These are phyloP conservation scores for Candida dendrica DNA, from an alignment of 805 yeast genomes.

Conservation along the genomic window DNA sequence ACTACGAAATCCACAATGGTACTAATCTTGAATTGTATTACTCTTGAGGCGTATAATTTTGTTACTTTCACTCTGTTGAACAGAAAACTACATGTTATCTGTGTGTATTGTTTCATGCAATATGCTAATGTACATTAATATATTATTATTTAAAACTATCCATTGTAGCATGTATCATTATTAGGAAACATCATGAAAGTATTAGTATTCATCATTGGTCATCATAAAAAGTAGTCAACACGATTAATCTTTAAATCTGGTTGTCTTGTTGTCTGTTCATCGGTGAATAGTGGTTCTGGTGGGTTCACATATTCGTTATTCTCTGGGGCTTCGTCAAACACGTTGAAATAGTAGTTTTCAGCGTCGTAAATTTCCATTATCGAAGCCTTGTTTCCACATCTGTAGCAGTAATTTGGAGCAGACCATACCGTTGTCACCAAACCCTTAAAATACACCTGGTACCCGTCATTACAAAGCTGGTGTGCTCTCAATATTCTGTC, in stretches of 20 bases:
- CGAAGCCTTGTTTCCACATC: conserved; percentile 97
- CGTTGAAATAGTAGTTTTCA: conserved; percentile 71
- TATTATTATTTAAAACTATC: too few relatives aligned
- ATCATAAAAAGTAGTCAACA: conserved; percentile 44
- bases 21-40: conserved; percentile 81
- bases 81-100: neutral
- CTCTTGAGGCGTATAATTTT: conserved; percentile 26
- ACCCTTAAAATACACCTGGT: conserved; percentile 84
- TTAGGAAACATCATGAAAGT: neutral
- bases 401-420: conserved; percentile 94
- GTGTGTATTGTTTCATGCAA: neutral
- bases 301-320: conserved; percentile 41
- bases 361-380: conserved; percentile 78
- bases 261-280: conserved; percentile 1
- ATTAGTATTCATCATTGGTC: neutral
- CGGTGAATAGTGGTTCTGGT: conserved; percentile 19
- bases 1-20: conserved; percentile 89
- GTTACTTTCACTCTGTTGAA: too few relatives aligned
- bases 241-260: conserved; percentile 26
- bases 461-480: conserved; percentile 95
- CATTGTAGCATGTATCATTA: too few relatives aligned
- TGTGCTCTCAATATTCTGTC: conserved; percentile 88
- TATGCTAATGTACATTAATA: neutral
- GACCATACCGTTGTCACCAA: conserved; percentile 95
- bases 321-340: conserved; percentile 96